Evolutionary conservation across 2,329 filamentous ascomycete genomes (phyloP), one percentile per base, ranked within the genome.

Genomic region (Claviceps sorghi): DNA sequence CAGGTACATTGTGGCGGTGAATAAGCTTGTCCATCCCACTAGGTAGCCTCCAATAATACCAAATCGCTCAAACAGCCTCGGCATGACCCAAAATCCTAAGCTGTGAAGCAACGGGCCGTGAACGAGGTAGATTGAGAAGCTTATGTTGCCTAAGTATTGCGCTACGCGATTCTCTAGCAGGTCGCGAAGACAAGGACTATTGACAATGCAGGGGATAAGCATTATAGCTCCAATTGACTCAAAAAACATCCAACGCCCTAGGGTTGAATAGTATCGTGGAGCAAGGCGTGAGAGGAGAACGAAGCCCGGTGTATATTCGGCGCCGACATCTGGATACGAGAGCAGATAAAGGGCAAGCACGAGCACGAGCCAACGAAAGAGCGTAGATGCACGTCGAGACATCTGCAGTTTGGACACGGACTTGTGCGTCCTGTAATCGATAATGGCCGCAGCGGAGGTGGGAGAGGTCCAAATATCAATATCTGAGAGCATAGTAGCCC

Each of bases 51-150:
- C 55, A 1, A 53, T 52, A 19, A 58, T 56, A 5, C 67, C 67
- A 15, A 70, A 61, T 13, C 51, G 57, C 21, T 70, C 68, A 44
- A 70, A 70, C 2, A 70, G 57, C 9, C 67, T 57, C 5, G 68
- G 68, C 68, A 71, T 70, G 44, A 87, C 48, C 54, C 82, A 71
- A 61, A 86, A 80, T 41, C 80, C 81, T 4, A 84, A 54, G 2
- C 71, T 71, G 69, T 74, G 77, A 4, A 84, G 63, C 1, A 85
- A 65, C 0, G 80, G 80, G 0, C 80, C 81, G 58, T 71, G 69
- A 5, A 71, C 60, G 4, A 71, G 66, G 53, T 71, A 71, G n/a
- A 71, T 57, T 1, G 67, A 68, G 59, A 70, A 71, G 54, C 67
- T 70, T 53, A 71, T 60, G 47, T 60, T 63, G 13, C 69, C 69